Base-by-base conservation (phyloP, 2,329 filamentous ascomycete genomes). In the Xylaria sp. region DNA sequence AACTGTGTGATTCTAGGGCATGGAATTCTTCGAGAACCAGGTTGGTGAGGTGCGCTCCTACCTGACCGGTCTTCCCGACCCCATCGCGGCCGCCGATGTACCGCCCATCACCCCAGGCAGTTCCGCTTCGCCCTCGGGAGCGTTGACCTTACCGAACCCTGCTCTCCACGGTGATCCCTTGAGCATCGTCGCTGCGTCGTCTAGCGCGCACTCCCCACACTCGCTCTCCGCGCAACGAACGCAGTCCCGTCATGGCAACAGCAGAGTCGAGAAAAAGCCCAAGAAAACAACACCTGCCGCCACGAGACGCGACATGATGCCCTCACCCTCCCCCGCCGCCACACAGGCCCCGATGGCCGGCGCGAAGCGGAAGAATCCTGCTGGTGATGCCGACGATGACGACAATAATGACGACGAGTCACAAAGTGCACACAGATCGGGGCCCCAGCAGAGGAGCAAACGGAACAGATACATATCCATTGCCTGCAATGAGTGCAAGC, bases 401-500 rank as follows among this genome's bases (percentile, higher is more conserved):
- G 63, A 63, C 11, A 58, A 63, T 16, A 57, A 63, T 10, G 61
- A 63, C 6, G 70, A 69, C 4, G 70, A 67, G 13, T 67, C 67
- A 8, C 65, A 65, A 2, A 62, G 58, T 44, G 61, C 63, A 5
- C 46, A 55, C 8, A 67, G 63, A 44, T 50, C 61, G 9, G 55
- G 58, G 6, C 59, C 66, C 13, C 70, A 71, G 59, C 82, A 83
- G 71, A 74, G 83, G 66, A 84, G 81, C 71, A 86, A 85, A 70
- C 79, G 83, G 60, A 86, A 85, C 65, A 74, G 83, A 78, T 85
- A 85, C 65, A 85, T 84, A 59, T 84, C 83, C 10, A 84, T 85
- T 64, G 83, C 83, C 48, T 85, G 83, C 67, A 90, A 89, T 69
- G 86, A 89, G 70, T 90, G 87, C 73, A 90, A 90, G 68, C 79